Evolutionary conservation across 1,284 basidiomycete genomes (phyloP).

Genomic region (Ustilago curta): DNA sequence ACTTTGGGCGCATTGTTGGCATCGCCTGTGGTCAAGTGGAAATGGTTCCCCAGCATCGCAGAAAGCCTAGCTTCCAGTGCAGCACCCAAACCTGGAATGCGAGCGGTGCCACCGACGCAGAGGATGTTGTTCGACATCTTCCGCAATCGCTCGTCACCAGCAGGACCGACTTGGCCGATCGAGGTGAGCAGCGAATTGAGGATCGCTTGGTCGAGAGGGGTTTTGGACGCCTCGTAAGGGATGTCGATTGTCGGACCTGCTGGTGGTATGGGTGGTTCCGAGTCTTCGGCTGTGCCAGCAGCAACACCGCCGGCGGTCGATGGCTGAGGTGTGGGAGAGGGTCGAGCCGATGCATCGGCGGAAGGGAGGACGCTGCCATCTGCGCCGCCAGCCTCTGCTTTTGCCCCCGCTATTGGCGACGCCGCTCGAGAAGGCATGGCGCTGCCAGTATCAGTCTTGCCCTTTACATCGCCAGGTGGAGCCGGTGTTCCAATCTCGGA

Average conservation of each 20-base stretch:
- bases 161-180: conserved; percentile 46
- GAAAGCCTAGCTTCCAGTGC: conserved; percentile 63
- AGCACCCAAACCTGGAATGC: conserved; percentile 68
- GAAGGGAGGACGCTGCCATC: conserved; percentile 28
- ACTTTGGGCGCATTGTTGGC: conserved; percentile 68
- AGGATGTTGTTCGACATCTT: conserved; percentile 89
- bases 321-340: conserved; percentile 32
- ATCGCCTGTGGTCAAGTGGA: conserved; percentile 28
- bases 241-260: conserved; percentile 75
- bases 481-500: conserved; percentile 42
- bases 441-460: conserved; percentile 15
- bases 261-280: conserved; percentile 12
- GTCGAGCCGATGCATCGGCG: conserved; percentile 36
- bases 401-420: conserved; percentile 18
- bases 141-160: conserved; percentile 85
- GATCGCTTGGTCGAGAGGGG: conserved; percentile 92
- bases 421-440: conserved; percentile 29
- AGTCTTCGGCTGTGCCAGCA: neutral
- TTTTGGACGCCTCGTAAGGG: conserved; percentile 84
- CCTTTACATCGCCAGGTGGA: conserved; percentile 17
- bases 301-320: neutral
- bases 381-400: conserved; percentile 7
- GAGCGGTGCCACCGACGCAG: conserved; percentile 84
- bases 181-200: conserved; percentile 78
- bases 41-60: conserved; percentile 36